Evolutionary conservation across 805 yeast species (phyloP).

Genomic region (Wickerhamomyces tratensis): DNA sequence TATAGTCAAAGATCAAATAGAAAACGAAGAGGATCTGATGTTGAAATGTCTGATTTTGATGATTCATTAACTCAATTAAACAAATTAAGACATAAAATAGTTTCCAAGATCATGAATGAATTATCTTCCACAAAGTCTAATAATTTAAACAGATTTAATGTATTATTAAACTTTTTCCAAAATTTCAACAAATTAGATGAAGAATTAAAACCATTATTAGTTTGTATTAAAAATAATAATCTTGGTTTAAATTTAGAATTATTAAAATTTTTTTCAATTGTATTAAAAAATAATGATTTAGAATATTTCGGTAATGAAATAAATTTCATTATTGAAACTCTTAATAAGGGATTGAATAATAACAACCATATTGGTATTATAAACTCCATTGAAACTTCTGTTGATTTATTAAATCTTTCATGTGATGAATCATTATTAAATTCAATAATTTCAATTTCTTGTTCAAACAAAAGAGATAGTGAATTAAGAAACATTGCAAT

Average conservation of each 20-base stretch:
- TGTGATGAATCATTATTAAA: conserved; percentile 11
- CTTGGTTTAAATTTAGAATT: conserved; percentile 21
- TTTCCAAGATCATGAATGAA: conserved; percentile 16
- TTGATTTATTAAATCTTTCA: conserved; percentile 16
- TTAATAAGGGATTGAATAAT: conserved; percentile 23
- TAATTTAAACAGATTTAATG: conserved; percentile 14
- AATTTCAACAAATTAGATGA: conserved; percentile 12
- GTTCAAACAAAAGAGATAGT: conserved; percentile 23
- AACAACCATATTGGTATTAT: conserved; percentile 24
- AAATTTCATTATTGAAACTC: conserved; percentile 15
- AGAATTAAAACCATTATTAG: conserved; percentile 12
- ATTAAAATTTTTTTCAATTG: conserved; percentile 25
- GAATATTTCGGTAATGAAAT: conserved; percentile 21
- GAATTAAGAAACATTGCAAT: conserved; percentile 29
- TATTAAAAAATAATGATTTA: conserved; percentile 23
- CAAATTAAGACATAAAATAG: conserved; percentile 11
- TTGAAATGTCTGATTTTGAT: conserved; percentile 25
- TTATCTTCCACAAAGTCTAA: conserved; percentile 16
- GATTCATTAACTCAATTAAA: conserved; percentile 14
- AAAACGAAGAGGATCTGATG: conserved; percentile 27
- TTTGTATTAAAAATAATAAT: conserved; percentile 15
- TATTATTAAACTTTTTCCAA: conserved; percentile 16
- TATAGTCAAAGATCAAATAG: conserved; percentile 16
- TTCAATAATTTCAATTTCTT: conserved; percentile 24
- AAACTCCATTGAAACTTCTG: conserved; percentile 23